phyloP scores from a whole-genome alignment of 2,329 filamentous ascomycete genomes.

The Colletotrichum sp. region DNA sequence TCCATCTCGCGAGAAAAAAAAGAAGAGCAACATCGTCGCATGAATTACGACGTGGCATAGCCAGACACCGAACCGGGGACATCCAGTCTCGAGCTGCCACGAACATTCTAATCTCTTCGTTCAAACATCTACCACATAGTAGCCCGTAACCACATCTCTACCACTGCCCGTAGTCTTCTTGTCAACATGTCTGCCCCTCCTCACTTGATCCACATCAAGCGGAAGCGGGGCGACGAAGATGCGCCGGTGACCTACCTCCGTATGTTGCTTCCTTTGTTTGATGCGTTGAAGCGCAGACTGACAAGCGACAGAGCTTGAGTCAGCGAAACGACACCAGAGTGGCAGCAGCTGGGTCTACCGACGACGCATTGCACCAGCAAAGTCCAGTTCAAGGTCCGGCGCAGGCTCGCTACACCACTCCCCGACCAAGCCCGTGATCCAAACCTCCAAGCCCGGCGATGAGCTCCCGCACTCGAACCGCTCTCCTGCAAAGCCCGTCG shows the following conservation, averaged over 20 bases:
- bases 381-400: conserved; percentile 28
- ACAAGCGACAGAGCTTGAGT: conserved; percentile 52
- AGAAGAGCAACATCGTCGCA: background rate
- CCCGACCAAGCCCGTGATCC: conserved; percentile 49
- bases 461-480: conserved; percentile 30
- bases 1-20: background rate
- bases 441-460: conserved; percentile 48
- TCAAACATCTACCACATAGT: background rate
- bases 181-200: conserved; percentile 60
- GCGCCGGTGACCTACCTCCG: conserved; percentile 61
- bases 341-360: conserved; percentile 61
- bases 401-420: conserved; percentile 4
- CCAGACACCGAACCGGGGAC: background rate
- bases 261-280: conserved; percentile 33
- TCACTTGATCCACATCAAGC: conserved; percentile 65
- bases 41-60: conserved; percentile 5
- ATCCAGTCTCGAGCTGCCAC: background rate
- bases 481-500: conserved; percentile 18
- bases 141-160: background rate
- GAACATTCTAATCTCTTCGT: background rate
- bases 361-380: conserved; percentile 45
- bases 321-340: conserved; percentile 58
- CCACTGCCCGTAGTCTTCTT: background rate
- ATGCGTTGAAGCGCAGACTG: background rate
- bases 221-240: conserved; percentile 60